phyloP scores from a whole-genome alignment of 2,329 filamentous ascomycete genomes.

The Aspergillus sp. region DNA sequence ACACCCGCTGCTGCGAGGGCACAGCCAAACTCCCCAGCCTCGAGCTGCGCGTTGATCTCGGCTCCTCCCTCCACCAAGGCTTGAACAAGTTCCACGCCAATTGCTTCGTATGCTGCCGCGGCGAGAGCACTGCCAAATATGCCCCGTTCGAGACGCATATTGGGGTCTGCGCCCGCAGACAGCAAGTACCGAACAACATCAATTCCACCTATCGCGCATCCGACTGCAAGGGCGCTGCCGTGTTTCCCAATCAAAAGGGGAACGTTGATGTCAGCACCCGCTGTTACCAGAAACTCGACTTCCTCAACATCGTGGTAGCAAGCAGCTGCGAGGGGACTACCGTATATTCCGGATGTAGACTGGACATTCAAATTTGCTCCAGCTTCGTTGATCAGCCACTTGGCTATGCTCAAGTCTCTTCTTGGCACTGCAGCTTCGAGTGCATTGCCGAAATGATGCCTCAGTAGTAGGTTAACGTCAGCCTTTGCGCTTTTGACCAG shows the following conservation, averaged over 20 bases:
- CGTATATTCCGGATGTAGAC: not conserved
- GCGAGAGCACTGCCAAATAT: conserved; percentile 8
- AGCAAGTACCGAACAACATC: conserved; percentile 1
- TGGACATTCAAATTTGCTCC: not conserved
- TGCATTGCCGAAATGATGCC: not conserved
- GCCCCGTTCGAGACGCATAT: not conserved
- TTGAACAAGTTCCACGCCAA: not conserved
- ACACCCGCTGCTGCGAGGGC: not conserved
- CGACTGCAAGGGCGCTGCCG: conserved; percentile 3
- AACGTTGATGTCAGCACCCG: not conserved
- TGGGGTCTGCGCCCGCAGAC: conserved; percentile 11
- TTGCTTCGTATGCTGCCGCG: conserved; percentile 1
- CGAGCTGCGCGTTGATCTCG: conserved; percentile 1
- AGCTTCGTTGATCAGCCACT: not conserved
- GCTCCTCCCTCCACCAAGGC: conserved; percentile 3
- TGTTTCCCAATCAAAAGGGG: not conserved
- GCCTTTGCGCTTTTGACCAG: not conserved
- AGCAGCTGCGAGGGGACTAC: not conserved
- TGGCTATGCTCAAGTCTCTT: not conserved
- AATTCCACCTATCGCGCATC: not conserved
- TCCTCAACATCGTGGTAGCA: not conserved
- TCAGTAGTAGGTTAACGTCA: not conserved
- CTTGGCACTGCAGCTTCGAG: not conserved
- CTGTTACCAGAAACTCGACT: not conserved
- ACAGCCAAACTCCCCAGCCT: not conserved